phyloP scores from a whole-genome alignment of 1,139 yeast species.

The Meyerozyma sp. region DNA sequence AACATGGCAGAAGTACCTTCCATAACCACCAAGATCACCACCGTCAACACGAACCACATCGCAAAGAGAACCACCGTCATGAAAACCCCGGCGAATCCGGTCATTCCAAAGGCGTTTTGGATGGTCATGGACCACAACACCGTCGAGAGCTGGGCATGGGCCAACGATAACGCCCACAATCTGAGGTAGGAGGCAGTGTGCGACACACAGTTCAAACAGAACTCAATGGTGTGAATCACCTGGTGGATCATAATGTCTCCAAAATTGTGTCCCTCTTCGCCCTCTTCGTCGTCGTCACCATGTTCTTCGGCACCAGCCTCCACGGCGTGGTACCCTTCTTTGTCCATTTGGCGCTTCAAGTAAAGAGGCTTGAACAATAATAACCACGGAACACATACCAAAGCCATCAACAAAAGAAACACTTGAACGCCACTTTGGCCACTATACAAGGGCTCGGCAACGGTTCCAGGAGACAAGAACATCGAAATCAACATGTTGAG shows the following conservation, averaged over 20 bases:
- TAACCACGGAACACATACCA: constrained; percentile 74
- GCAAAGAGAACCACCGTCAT: constrained; percentile 60
- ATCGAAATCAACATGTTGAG: constrained; percentile 76
- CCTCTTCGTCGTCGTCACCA: constrained; percentile 44
- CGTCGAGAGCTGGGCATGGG: constrained; percentile 72
- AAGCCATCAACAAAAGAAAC: constrained; percentile 52
- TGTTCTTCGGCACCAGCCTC: constrained; percentile 15
- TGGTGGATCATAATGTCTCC: constrained; percentile 78
- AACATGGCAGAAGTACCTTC: constrained; percentile 88
- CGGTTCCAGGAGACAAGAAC: constrained; percentile 73
- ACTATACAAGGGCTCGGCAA: constrained; percentile 59
- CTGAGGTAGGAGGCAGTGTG: constrained; percentile 77
- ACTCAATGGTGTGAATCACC: constrained; percentile 75
- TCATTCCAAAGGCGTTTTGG: constrained; percentile 46
- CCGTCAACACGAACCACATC: constrained; percentile 75
- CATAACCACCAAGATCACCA: constrained; percentile 70
- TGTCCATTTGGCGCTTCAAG: constrained; percentile 36
- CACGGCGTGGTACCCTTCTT: constrained; percentile 17
- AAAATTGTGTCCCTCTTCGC: constrained; percentile 53
- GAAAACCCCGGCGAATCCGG: constrained; percentile 46
- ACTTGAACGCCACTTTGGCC: constrained; percentile 64
- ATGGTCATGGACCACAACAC: constrained; percentile 80
- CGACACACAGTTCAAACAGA: constrained; percentile 72
- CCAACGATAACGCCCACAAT: constrained; percentile 75
- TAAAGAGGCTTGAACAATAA: constrained; percentile 57